Evolutionary conservation across 257 asterid genomes (phyloP), one percentile per base, ranked within the genome.

Genomic region (Lycium barbarum): DNA sequence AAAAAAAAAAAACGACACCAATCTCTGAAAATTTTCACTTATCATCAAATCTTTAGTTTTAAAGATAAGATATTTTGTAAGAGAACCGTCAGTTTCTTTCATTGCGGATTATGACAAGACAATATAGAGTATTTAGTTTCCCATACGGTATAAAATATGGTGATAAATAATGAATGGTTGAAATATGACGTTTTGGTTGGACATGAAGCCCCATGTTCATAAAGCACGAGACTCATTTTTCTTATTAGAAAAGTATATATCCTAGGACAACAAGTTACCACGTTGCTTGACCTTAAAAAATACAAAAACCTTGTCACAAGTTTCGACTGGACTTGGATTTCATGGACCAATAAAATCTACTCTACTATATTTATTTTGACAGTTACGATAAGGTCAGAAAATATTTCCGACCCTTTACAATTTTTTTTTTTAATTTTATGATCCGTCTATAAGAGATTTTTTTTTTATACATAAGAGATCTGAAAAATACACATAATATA

Each of bases 201-300:
- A 26, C 47, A 51, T 33, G 47, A 0, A 26, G 20, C 63, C 65
- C 79, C 82, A 76, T 76, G 8, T 26, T 51, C 47, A 76, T 76
- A 15, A 51, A 76, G n/a, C 47, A 76, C n/a, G 59, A 76, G 26
- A 45, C 45, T 7, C 26, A 76, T 22, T 51, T 76, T 26, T 26
- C 33, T 26, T 26, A n/a, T 15, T 4, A 70, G 4, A 76, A 82
- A 43, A 71, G 36, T 35, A 65, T 80, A 76, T 83, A 84, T 89
- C 57, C 88, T 86, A 55, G 91, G 93, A 92, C 88, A 1, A 49
- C 17, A 76, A 76, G 22, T 76, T 51, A 76, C 82, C 82, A 76
- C 82, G 82, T 51, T 76, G 82, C 82, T 76, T 76, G 43, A 76
- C 82, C 82, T 76, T 76, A 76, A 76, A 76, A 76, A 49, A 76